A percentile compares a stretch with the other conserved stretches of the same genome.
phyloP scores from a whole-genome alignment of 768 basidiomycete species.

The Aureoboletus auriporus region DNA sequence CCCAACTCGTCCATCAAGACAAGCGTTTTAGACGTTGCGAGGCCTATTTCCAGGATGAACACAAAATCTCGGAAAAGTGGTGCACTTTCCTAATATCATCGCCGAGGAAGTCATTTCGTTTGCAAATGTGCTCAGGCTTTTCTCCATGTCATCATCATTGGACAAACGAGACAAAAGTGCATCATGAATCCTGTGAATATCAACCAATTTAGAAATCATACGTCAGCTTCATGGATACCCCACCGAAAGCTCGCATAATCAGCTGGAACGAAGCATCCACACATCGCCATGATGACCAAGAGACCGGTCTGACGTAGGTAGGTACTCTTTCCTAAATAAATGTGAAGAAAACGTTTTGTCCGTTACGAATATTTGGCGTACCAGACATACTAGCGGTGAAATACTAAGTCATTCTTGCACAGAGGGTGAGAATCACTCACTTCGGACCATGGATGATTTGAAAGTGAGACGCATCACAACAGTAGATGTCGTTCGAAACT shows the following conservation, averaged over 20 bases:
- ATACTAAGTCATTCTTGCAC: background rate
- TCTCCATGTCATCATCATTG: conserved; percentile 92
- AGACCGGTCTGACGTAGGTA: conserved; percentile 87
- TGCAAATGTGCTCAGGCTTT: conserved; percentile 89
- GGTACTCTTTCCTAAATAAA: conserved; percentile 76
- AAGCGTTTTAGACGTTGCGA: conserved; percentile 67
- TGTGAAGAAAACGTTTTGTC: background rate
- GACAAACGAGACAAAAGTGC: conserved; percentile 82
- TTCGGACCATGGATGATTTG: conserved; percentile 92
- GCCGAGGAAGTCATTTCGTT: conserved; percentile 91
- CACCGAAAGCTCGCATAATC: conserved; percentile 89
- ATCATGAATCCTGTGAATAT: conserved; percentile 62
- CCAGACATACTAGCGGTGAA: conserved; percentile 55
- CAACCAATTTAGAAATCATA: background rate
- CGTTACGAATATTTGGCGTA: conserved; percentile 1
- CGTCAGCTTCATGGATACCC: background rate
- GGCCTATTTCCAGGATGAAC: conserved; percentile 38
- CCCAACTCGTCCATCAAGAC: conserved; percentile 92
- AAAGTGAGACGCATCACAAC: conserved; percentile 78
- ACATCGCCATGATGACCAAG: conserved; percentile 81
- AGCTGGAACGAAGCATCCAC: conserved; percentile 89
- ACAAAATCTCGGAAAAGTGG: background rate
- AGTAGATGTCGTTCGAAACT: conserved; percentile 89
- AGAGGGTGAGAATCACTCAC: conserved; percentile 37
- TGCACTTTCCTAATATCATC: conserved; percentile 73